Evolutionary conservation across 2,329 filamentous ascomycete species (phyloP), one percentile per base, ranked within the genome.

Genomic region (Colletotrichum tropicicola): DNA sequence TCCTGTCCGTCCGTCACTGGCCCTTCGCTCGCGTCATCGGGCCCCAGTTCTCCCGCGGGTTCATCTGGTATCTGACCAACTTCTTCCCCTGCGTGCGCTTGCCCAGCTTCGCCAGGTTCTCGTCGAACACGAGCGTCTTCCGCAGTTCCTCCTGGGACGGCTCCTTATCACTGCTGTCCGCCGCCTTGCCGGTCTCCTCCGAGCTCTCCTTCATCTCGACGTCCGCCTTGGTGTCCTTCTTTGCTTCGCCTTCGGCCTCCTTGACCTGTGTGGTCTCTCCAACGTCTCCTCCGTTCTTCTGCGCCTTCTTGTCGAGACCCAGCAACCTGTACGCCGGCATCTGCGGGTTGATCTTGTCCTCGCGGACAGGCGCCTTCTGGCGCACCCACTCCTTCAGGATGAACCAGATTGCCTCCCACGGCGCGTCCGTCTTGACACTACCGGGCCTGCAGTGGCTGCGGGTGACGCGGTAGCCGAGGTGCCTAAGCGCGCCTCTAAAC

Each of bases 21-120:
- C 80, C 82, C 68, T 77, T 83, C 25, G 87, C 87, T 68, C 82
- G 81, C 55, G 80, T 82, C 88, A 97, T 89, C 1, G 96, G 96
- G 0, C 96, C 96, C 96, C 96, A 99, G 76, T 98, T 96, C 73
- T 93, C 90, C 65, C 91, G 84, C 47, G 96, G 96, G 74, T 98
- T 98, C 66, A 90, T 80, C 80, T 97, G 96, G 77, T 98, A 99
- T 68, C 95, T 85, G 57, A 97, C 89, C 47, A 97, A 83, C 68
- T 90, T 91, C 74, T 87, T 90, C 64, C 82, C 85, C 56, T 87
- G 85, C 67, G 82, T 86, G 65, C 93, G 90, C 70, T 84, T 90
- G 1, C 94, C 95, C 12, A 98, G 83, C 58, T 83, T 76, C 76
- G 93, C 94, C 12, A 98, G 83, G 35, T 82, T 75, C 76, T 96